These are phyloP conservation scores for Starmerella asiatica DNA, from an alignment of 805 yeast species.

Conservation along the genomic window DNA sequence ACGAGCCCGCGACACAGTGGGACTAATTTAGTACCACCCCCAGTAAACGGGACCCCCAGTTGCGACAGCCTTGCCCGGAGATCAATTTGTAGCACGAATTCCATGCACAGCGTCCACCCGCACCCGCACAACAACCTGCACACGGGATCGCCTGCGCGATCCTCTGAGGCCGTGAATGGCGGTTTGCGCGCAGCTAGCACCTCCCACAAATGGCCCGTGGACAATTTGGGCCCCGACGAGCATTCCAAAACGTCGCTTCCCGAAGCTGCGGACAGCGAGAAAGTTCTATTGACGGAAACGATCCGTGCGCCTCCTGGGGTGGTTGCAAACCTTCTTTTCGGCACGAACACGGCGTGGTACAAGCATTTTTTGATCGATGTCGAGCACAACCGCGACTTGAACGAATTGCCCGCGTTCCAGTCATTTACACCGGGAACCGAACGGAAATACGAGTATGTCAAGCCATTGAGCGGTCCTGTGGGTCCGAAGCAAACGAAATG, in stretches of 20 bases:
- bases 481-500: slow-evolving; percentile 91
- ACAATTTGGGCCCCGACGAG: slow-evolving; percentile 27
- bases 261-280: slow-evolving; percentile 38
- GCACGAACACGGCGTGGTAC: slow-evolving; percentile 39
- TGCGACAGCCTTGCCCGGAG: no score
- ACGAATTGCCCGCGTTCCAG: slow-evolving; percentile 19
- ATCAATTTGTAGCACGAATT: no score
- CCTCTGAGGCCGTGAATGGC: slow-evolving; percentile 31
- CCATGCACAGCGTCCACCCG: background rate
- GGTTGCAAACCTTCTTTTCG: slow-evolving; percentile 56
- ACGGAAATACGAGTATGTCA: slow-evolving; percentile 48
- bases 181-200: background rate
- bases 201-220: slow-evolving; percentile 20
- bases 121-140: background rate
- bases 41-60: no score
- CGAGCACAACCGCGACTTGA: slow-evolving; percentile 26
- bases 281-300: slow-evolving; percentile 37
- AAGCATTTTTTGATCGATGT: slow-evolving; percentile 28
- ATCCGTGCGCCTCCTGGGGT: slow-evolving; percentile 67
- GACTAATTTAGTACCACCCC: no score
- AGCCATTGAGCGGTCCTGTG: slow-evolving; percentile 63
- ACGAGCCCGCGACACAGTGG: background rate
- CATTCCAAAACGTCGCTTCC: slow-evolving; percentile 47
- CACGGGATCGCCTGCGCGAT: slow-evolving; percentile 9
- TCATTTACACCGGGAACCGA: slow-evolving; percentile 23